Evolutionary conservation across 805 yeast genomes (phyloP).

Genomic region (Blastobotrys americana): DNA sequence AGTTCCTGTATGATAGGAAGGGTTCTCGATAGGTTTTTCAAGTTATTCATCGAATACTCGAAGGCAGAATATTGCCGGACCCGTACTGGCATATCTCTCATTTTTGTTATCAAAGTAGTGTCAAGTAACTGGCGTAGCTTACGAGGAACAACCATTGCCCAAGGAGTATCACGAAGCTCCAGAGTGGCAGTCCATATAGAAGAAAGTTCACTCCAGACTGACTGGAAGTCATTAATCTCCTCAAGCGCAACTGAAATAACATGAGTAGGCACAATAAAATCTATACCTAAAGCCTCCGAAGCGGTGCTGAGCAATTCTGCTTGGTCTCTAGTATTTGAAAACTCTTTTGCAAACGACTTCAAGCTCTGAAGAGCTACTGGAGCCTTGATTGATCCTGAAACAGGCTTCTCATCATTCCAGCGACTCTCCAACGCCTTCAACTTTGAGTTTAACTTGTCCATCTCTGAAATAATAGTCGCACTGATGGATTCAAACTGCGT

Average conservation of each 20-base stretch:
- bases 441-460: slow-evolving; percentile 31
- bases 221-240: slow-evolving; percentile 49
- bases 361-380: slow-evolving; percentile 23
- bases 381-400: slow-evolving; percentile 26
- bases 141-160: slow-evolving; percentile 45
- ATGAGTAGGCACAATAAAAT: slow-evolving; percentile 30
- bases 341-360: slow-evolving; percentile 23
- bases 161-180: slow-evolving; percentile 36
- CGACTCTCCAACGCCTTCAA: slow-evolving; percentile 30
- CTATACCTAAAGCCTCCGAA: slow-evolving; percentile 30
- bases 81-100: slow-evolving; percentile 49
- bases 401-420: slow-evolving; percentile 40
- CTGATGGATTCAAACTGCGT: slow-evolving; percentile 38
- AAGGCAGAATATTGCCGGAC: slow-evolving; percentile 65
- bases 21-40: slow-evolving; percentile 38
- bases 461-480: slow-evolving; percentile 38
- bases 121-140: slow-evolving; percentile 45
- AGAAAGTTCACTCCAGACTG: slow-evolving; percentile 60
- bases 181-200: slow-evolving; percentile 43
- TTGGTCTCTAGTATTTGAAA: slow-evolving; percentile 11
- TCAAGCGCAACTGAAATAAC: slow-evolving; percentile 30
- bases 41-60: slow-evolving; percentile 43
- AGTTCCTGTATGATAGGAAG: slow-evolving; percentile 39
- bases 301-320: slow-evolving; percentile 30
- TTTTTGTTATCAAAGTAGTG: slow-evolving; percentile 34